These are phyloP conservation scores for Xylaria sp. DNA, from an alignment of 2,329 filamentous ascomycete species.

Conservation along the genomic window DNA sequence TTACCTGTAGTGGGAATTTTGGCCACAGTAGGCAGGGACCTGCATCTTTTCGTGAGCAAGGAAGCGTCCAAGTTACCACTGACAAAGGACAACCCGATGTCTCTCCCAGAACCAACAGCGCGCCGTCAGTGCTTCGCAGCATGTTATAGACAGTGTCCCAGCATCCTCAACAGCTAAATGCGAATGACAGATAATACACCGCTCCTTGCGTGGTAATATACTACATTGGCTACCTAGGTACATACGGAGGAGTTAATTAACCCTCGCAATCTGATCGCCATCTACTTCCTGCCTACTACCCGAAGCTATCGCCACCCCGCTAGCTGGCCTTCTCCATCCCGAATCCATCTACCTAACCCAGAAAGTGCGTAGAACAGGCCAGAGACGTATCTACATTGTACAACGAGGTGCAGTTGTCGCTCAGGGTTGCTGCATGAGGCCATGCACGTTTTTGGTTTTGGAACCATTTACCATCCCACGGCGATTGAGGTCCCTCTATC, in stretches of 20 bases:
- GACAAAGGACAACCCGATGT: no score
- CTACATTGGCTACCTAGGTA: no score
- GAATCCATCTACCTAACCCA: not conserved
- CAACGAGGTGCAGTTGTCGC: not conserved
- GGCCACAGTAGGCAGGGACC: not conserved
- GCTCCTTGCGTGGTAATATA: not conserved
- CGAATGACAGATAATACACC: conserved; percentile 2
- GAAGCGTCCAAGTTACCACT: not conserved
- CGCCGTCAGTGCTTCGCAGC: not conserved
- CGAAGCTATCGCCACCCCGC: conserved; percentile 8
- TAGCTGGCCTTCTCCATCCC: not conserved
- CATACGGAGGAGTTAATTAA: no score
- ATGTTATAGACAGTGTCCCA: not conserved
- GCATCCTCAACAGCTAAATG: not conserved
- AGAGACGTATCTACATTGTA: no score
- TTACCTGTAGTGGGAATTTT: conserved; percentile 1
- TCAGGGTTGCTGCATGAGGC: conserved; percentile 1
- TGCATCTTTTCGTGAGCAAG: not conserved
- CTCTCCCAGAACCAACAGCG: not conserved
- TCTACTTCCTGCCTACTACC: not conserved
- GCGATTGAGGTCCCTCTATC: conserved; percentile 9
- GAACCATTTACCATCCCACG: not conserved
- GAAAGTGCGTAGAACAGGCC: not conserved
- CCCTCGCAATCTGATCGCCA: not conserved
- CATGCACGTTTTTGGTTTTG: not conserved